Base-by-base conservation (phyloP, 1,139 yeast species). In the Candida tunisiensis region DNA sequence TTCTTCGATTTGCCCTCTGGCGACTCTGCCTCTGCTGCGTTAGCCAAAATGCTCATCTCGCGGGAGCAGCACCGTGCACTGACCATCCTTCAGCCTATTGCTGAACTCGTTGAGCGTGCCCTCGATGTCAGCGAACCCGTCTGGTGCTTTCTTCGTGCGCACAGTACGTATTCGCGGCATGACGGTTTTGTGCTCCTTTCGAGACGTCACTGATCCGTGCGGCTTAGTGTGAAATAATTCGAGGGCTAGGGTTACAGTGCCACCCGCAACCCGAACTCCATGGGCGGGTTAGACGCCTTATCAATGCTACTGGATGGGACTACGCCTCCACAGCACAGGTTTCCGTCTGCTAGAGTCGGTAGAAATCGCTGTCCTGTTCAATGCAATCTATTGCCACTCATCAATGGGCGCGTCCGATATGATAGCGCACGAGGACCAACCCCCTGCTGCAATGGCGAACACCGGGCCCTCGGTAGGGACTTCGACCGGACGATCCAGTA, bases 401-500 rank as follows among this genome's bases (percentile, higher is more conserved):
- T n/a, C n/a, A n/a, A n/a, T n/a, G n/a, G n/a, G n/a, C n/a, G n/a
- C n/a, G n/a, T n/a, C n/a, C n/a, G n/a, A n/a, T n/a, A 67, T 53
- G 11, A 68, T 44, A 2, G 73, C 88, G 24, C 73, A 71, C 1
- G 82, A 69, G 32, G 77, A 91, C 91, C 88, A 77, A 2, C 92
- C 92, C n/a, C 73, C 69, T 8, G 82, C 78, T 2, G 77, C 62
- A 26, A 72, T 60, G 1, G 68, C 66, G 10, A 64, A 35, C 42
- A 57, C 65, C 8, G 60, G 54, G 0, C 69, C 69, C 2, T 45
- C 45, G 5, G 37, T 34, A 4, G 46, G 41, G 12, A 71, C 57
- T 20, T 41, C 43, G 1, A 57, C 48, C 0, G 85, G 85, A 21
- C 41, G 52, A 1, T 28, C 28, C 0, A 70, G 65, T 11, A 53